These are phyloP conservation scores for Rhodofomes roseus DNA, from an alignment of 1,284 basidiomycete species.

Conservation along the genomic window DNA sequence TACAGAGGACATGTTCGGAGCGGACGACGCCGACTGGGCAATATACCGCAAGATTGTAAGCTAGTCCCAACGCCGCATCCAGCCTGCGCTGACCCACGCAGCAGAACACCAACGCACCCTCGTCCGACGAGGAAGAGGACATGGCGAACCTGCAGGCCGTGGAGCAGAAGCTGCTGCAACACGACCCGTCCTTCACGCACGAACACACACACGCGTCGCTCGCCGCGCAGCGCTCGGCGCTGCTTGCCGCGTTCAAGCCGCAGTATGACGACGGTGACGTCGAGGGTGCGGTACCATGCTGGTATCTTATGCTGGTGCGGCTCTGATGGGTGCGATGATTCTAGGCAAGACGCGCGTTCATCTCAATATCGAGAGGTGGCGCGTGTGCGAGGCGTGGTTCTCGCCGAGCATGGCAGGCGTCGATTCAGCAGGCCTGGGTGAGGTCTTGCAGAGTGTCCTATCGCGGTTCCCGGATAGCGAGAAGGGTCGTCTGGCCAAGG, in stretches of 20 bases:
- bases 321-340: conserved; percentile 7
- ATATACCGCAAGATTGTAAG: conserved; percentile 94
- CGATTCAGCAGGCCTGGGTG: conserved; percentile 91
- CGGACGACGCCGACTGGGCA: conserved; percentile 95
- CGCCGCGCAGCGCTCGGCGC: conserved; percentile 73
- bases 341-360: conserved; percentile 77
- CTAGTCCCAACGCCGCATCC: neutral
- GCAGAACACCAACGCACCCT: conserved; percentile 80
- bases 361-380: conserved; percentile 90
- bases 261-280: conserved; percentile 68
- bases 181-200: conserved; percentile 82
- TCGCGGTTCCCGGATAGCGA: conserved; percentile 74
- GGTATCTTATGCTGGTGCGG: neutral
- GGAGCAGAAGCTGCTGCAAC: conserved; percentile 78
- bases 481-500: conserved; percentile 34
- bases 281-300: conserved; percentile 44
- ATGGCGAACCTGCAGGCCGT: conserved; percentile 67
- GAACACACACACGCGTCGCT: conserved; percentile 83
- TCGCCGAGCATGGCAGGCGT: conserved; percentile 92
- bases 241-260: conserved; percentile 83
- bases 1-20: conserved; percentile 91
- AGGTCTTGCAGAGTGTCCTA: conserved; percentile 85
- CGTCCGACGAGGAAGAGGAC: conserved; percentile 96
- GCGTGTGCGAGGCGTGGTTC: conserved; percentile 93
- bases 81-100: neutral